Conservation (phyloP, 352 stramenopile species). For the Phytophthora tentaculata region DNA sequence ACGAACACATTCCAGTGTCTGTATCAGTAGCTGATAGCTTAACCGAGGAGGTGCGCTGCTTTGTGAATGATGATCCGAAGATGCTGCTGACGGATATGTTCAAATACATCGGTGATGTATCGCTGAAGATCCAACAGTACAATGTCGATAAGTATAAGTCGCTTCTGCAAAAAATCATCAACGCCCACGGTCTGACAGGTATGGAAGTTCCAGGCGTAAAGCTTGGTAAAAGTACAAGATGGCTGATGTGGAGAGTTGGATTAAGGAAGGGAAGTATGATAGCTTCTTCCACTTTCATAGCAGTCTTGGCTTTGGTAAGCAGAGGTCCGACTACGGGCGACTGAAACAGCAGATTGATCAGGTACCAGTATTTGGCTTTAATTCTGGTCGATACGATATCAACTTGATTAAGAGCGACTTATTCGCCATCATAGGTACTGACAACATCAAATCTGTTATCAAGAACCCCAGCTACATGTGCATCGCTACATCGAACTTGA, state of each 20-base stretch:
- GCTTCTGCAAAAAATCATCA: slow-evolving; percentile 1
- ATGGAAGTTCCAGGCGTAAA: not conserved
- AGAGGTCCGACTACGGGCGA: not conserved
- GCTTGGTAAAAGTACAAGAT: not conserved
- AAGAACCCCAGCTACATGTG: not conserved
- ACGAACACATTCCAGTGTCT: not conserved
- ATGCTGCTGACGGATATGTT: not conserved
- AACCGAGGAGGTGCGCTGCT: not conserved
- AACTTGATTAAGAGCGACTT: not conserved
- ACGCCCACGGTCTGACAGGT: not conserved
- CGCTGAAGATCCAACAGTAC: not conserved
- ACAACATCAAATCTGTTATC: not conserved
- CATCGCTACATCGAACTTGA: not conserved
- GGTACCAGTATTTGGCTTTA: slow-evolving; percentile 1
- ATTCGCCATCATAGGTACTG: not conserved
- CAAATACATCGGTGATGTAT: slow-evolving; percentile 1
- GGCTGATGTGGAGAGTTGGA: not conserved
- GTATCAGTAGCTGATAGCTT: slow-evolving; percentile 1
- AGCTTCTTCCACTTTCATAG: not conserved
- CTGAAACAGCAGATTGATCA: not conserved
- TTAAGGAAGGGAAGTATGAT: not conserved
- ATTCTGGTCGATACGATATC: not conserved
- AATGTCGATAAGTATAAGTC: slow-evolving; percentile 1
- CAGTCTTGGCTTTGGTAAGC: slow-evolving; percentile 2
- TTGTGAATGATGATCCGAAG: not conserved